Base-by-base conservation (phyloP, 1,139 yeast species). In the Candida smagusa region DNA sequence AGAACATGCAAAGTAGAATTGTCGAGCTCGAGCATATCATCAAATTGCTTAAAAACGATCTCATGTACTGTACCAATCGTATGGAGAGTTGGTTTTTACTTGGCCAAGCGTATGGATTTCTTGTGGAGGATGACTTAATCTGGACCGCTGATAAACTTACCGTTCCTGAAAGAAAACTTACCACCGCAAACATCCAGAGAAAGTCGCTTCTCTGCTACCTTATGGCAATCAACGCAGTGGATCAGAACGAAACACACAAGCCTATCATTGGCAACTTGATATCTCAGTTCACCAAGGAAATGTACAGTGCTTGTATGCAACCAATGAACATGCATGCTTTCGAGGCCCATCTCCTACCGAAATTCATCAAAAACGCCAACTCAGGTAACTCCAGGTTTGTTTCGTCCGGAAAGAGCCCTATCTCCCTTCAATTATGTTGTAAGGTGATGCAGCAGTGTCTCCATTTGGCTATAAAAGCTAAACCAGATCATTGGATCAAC, bases 91-190 rank as follows among this genome's bases (percentile, higher is more conserved):
- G 99, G 99, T 67, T 79, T 34, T 69, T 88, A 2, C 59, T 92
- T 12, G 96, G 95, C 0, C 92, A 84, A 54, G 82, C 94, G 0
- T 89, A 77, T 49, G 84, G 90, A 1, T 81, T 70, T 40, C 64
- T 86, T 28, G 95, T 84, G 0, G 97, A 90, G 47, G 96, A 88
- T 57, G 96, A 87, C 47, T 63, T 92, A 39, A 80, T 88, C 7
- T 88, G 96, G 95, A 84, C 92, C 0, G 83, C 96, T 0, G 97
- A 90, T 53, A 85, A 85, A 49, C 61, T 89, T 28, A 84, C 84
- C 27, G 69, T 76, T 0, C 58, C 71, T 0, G 94, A 84, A 7
- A 72, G 83, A 46, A 84, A 84, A 49, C 63, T 65, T 3, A 58
- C 65, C 0, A 83, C 89, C 0, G 89, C 90, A 0, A 64, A 72